Evolutionary conservation across 2,329 filamentous ascomycete species (phyloP), one percentile per base, ranked within the genome.

Genomic region (Fusarium illudens): DNA sequence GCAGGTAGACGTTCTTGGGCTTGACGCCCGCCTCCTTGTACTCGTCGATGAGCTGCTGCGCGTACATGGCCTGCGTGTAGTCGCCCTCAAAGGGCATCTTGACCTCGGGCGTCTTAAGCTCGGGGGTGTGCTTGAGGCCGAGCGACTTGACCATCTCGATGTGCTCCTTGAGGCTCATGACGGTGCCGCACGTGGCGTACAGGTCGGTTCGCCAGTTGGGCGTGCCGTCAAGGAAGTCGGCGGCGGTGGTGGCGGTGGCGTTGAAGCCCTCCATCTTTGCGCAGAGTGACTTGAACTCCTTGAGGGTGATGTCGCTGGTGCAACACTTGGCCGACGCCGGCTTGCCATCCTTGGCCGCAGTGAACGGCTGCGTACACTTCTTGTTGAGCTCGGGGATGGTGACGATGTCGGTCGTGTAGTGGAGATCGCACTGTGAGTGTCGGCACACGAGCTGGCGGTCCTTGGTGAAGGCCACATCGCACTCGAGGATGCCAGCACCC

Each of bases 221-320:
- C 0, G 87, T 90, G 58, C 87, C 87, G 71, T 81, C 78, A 61
- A 88, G 84, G 79, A 84, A 90, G 68, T 87, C 84, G 34, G 81
- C 76, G 0, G 86, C 79, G 2, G 84, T 91, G 19, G 84, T 84
- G 32, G 88, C 89, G 46, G 80, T 83, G 67, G 82, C 76, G 72
- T 90, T 88, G 74, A 79, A 85, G 51, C 86, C 86, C 73, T 92
- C 90, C 88, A 91, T 91, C 79, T 91, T 92, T 72, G 85, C 85
- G 79, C 90, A 92, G 6, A 92, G 84, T 6, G 84, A 81, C 77
- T 88, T 87, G 82, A 87, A 92, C 78, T 92, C 90, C 46, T 82
- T 82, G 33, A 90, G 79, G 1, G 90, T 92, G 73, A 92, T 86
- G 74, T 92, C 90, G 70, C 84, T 88, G 3, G 90, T 92, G 82